Conservation (phyloP, 768 basidiomycete genomes). For the Tulasnella sp. region DNA sequence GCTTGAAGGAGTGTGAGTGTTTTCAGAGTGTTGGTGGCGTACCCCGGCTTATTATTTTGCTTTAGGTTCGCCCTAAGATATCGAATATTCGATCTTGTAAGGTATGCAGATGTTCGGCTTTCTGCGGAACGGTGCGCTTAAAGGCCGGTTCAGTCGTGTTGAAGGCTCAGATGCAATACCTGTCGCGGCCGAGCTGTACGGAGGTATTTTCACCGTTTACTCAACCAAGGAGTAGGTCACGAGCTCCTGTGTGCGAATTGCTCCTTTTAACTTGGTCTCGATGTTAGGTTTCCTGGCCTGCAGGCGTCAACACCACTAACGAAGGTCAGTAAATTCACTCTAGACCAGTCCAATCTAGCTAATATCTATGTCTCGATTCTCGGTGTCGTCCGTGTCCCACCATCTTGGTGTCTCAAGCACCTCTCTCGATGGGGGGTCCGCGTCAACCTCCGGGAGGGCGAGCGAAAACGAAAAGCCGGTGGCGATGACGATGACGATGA, state of each 20-base stretch:
- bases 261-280: not conserved
- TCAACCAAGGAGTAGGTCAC: conserved; percentile 54
- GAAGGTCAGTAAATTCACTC: conserved; percentile 45
- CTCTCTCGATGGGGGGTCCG: conserved; percentile 56
- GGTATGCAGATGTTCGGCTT: conserved; percentile 21
- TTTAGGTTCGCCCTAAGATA: conserved; percentile 60
- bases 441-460: conserved; percentile 57
- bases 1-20: conserved; percentile 49
- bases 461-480: conserved; percentile 47
- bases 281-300: conserved; percentile 55
- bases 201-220: conserved; percentile 60
- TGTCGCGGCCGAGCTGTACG: conserved; percentile 63
- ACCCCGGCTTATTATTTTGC: not conserved
- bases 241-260: not conserved
- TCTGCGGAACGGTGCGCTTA: not conserved
- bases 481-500: conserved; percentile 24
- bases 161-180: conserved; percentile 37
- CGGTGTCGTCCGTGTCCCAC: no score
- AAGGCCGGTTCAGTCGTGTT: conserved; percentile 28
- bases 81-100: conserved; percentile 56
- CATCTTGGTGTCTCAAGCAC: conserved; percentile 28
- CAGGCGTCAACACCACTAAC: conserved; percentile 64
- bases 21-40: not conserved
- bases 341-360: not conserved
- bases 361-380: conserved; percentile 12